A percentile compares a stretch with the other conserved stretches of the same genome.
Conservation (phyloP, 1,284 basidiomycete species). For the Grifola frondosa region DNA sequence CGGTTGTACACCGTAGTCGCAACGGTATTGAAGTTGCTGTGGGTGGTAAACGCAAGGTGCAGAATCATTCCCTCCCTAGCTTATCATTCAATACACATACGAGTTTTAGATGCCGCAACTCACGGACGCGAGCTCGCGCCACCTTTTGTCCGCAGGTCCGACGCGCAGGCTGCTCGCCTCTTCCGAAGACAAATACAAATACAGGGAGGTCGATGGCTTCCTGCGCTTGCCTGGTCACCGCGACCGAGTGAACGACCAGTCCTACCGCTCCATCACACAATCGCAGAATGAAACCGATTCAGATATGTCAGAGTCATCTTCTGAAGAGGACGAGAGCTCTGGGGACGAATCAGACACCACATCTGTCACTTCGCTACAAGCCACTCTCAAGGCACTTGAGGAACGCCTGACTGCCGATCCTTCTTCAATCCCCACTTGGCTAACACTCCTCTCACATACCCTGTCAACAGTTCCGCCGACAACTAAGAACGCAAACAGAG, state of each 20-base stretch:
- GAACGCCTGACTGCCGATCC: constrained; percentile 52
- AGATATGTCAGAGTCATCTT: constrained; percentile 44
- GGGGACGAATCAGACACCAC: constrained; percentile 34
- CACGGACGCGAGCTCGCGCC: constrained; percentile 53
- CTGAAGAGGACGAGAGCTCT: constrained; percentile 30
- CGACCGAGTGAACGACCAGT: constrained; percentile 36
- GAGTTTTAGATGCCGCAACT: constrained; percentile 48
- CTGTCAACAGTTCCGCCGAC: constrained; percentile 54
- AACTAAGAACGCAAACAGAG: constrained; percentile 64
- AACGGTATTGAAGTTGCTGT: constrained; percentile 63
- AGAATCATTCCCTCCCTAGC: neutral
- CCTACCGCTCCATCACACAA: constrained; percentile 52
- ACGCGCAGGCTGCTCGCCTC: constrained; percentile 45
- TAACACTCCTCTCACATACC: constrained; percentile 62
- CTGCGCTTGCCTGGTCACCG: constrained; percentile 48
- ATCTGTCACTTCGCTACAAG: constrained; percentile 53
- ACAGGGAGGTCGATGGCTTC: constrained; percentile 66
- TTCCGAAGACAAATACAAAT: constrained; percentile 39
- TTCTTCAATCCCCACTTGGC: constrained; percentile 56
- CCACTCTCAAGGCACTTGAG: constrained; percentile 58
- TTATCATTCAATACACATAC: neutral
- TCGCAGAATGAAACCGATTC: constrained; percentile 38
- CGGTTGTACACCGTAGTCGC: constrained; percentile 46
- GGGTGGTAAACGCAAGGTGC: constrained; percentile 50
- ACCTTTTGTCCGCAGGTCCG: constrained; percentile 50